Conservation (phyloP, 192 early-diverging fungal species). For the Coemansia sp. region DNA sequence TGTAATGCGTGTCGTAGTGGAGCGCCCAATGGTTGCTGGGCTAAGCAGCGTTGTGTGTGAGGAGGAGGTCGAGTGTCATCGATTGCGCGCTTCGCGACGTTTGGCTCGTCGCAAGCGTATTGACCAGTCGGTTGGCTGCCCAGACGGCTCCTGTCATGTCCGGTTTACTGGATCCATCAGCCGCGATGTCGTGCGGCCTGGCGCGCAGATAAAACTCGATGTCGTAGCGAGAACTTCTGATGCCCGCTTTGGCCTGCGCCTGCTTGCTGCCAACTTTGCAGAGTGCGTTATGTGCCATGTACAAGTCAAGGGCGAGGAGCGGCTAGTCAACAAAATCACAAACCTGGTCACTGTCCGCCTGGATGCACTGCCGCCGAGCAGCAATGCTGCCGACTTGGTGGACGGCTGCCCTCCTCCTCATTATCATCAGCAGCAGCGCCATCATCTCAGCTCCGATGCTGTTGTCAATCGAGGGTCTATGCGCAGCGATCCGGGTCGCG, state of each 20-base stretch:
- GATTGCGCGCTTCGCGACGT: slow-evolving; percentile 19
- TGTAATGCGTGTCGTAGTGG: slow-evolving; percentile 15
- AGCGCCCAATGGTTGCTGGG: slow-evolving; percentile 10
- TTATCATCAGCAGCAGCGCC: no score
- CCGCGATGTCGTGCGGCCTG: slow-evolving; percentile 47
- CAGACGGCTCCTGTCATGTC: slow-evolving; percentile 53
- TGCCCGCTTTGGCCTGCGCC: slow-evolving; percentile 41
- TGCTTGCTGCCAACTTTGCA: slow-evolving; percentile 42
- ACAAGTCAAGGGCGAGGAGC: slow-evolving; percentile 49
- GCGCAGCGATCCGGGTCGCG: slow-evolving; percentile 10
- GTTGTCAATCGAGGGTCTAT: not conserved
- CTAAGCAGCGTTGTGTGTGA: slow-evolving; percentile 12
- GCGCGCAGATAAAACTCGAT: slow-evolving; percentile 34
- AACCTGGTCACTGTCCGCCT: slow-evolving; percentile 34
- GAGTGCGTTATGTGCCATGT: slow-evolving; percentile 52
- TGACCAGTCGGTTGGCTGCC: slow-evolving; percentile 55
- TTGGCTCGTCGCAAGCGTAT: slow-evolving; percentile 36
- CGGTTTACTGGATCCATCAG: slow-evolving; percentile 38
- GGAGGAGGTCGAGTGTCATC: slow-evolving; percentile 26
- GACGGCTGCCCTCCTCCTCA: no score
- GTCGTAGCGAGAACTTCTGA: slow-evolving; percentile 42
- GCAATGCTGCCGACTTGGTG: no score
- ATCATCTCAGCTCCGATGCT: no score
- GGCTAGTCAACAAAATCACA: slow-evolving; percentile 37
- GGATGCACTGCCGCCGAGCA: slow-evolving; percentile 26